phyloP scores from a whole-genome alignment of 768 basidiomycete genomes.

The Rhizopogon roseolus region DNA sequence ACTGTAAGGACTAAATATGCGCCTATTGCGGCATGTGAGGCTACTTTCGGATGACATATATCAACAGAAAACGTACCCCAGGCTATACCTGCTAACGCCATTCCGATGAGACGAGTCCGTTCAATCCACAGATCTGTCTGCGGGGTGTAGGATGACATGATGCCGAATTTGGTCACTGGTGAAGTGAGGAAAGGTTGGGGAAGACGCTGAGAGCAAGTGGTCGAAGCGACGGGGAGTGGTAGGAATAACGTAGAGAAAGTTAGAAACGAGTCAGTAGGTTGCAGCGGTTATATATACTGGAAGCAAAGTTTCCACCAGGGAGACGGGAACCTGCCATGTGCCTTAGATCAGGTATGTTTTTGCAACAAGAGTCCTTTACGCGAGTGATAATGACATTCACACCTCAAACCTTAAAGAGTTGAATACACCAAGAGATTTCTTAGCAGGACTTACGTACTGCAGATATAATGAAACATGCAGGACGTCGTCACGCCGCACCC shows the following conservation, averaged over 20 bases:
- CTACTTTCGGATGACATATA: background rate
- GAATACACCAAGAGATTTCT: background rate
- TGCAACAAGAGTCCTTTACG: too few relatives aligned
- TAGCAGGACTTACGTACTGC: background rate
- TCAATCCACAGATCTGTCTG: constrained; percentile 19
- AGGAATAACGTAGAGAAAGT: background rate
- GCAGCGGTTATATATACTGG: background rate
- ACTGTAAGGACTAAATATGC: constrained; percentile 15
- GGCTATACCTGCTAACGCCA: constrained; percentile 10
- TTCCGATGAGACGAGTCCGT: constrained; percentile 18
- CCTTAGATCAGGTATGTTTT: too few relatives aligned
- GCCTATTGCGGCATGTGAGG: constrained; percentile 8
- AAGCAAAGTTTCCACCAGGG: too few relatives aligned
- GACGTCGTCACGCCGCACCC: background rate
- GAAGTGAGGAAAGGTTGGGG: background rate
- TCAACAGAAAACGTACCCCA: constrained; percentile 10
- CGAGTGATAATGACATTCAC: too few relatives aligned
- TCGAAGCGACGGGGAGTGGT: background rate
- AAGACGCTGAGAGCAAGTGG: background rate
- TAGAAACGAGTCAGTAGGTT: background rate
- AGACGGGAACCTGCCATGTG: too few relatives aligned
- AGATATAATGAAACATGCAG: background rate
- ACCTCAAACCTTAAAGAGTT: too few relatives aligned
- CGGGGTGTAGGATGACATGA: constrained; percentile 15
- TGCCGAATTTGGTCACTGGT: background rate